Percentiles rank a stretch among this genome's conserved stretches.
phyloP scores from a whole-genome alignment of 768 basidiomycete genomes.

The Auricularia heimuer region DNA sequence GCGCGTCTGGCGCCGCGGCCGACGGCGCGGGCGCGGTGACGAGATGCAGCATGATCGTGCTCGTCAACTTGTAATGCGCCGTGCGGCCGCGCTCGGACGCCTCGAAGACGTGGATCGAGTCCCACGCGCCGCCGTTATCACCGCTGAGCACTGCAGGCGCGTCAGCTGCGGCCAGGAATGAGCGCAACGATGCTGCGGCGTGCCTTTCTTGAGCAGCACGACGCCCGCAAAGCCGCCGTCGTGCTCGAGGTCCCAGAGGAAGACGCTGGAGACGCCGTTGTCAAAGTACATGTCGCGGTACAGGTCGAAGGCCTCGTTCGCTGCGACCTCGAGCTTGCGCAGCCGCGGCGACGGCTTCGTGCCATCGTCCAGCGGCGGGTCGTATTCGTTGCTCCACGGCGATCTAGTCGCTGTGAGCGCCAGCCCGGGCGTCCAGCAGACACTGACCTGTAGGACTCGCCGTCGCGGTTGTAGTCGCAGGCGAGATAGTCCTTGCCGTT shows the following conservation, averaged over 20 bases:
- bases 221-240: conserved; percentile 96
- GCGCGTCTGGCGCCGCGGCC: conserved; percentile 14
- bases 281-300: conserved; percentile 99
- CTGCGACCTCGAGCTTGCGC: conserved; percentile 82
- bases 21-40: conserved; percentile 29
- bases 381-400: conserved; percentile 97
- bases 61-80: conserved; percentile 95
- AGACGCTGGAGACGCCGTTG: conserved; percentile 94
- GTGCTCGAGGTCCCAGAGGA: conserved; percentile 88
- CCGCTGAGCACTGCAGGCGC: background rate
- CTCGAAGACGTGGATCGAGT: conserved; percentile 98
- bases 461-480: conserved; percentile 90
- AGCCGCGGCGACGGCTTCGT: conserved; percentile 77
- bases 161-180: background rate
- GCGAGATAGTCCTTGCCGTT: conserved; percentile 86
- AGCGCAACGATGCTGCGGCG: conserved; percentile 10
- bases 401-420: conserved; percentile 45
- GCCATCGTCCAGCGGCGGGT: conserved; percentile 81
- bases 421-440: background rate
- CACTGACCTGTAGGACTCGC: conserved; percentile 77
- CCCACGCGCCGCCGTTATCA: conserved; percentile 60
- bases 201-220: conserved; percentile 91
- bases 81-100: conserved; percentile 82
- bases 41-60: conserved; percentile 93
- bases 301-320: conserved; percentile 95